Percentiles rank a stretch among this genome's conserved stretches.
phyloP scores from a whole-genome alignment of 108 stramenopile species.

The Ochromonas danica region DNA sequence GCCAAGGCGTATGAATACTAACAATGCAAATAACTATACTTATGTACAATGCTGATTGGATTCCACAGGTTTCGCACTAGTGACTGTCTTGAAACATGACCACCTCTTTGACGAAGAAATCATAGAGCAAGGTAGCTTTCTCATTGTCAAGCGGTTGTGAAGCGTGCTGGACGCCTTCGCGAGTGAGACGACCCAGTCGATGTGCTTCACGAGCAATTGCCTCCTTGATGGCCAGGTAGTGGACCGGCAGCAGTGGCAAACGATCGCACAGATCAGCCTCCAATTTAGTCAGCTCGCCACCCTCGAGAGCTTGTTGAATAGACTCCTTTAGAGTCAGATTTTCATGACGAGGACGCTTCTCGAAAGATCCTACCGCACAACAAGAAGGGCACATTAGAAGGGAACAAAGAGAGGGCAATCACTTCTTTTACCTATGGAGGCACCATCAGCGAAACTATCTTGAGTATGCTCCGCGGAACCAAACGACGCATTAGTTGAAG shows the following conservation, averaged over 20 bases:
- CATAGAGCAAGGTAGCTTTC: background rate
- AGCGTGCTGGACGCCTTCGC: background rate
- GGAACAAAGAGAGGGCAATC: background rate
- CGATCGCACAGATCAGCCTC: background rate
- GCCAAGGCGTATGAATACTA: too few relatives aligned
- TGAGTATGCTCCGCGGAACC: background rate
- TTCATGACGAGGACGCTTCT: too few relatives aligned
- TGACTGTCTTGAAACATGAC: too few relatives aligned
- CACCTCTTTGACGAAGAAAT: slow-evolving; percentile 29
- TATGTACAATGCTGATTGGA: too few relatives aligned
- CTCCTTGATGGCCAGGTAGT: slow-evolving; percentile 6
- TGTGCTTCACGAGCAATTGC: slow-evolving; percentile 26
- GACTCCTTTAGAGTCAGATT: too few relatives aligned
- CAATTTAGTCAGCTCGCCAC: background rate
- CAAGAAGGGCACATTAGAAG: background rate
- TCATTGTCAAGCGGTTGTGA: background rate
- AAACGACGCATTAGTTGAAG: background rate
- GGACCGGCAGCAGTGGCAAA: slow-evolving; percentile 3
- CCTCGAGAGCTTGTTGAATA: background rate
- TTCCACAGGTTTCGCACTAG: too few relatives aligned
- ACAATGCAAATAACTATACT: too few relatives aligned
- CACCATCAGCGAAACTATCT: background rate
- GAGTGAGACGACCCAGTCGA: background rate
- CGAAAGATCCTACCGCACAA: background rate
- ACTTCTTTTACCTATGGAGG: background rate